Evolutionary conservation across 2,329 filamentous ascomycete genomes (phyloP), one percentile per base, ranked within the genome.

Genomic region (Xylaria sp.): DNA sequence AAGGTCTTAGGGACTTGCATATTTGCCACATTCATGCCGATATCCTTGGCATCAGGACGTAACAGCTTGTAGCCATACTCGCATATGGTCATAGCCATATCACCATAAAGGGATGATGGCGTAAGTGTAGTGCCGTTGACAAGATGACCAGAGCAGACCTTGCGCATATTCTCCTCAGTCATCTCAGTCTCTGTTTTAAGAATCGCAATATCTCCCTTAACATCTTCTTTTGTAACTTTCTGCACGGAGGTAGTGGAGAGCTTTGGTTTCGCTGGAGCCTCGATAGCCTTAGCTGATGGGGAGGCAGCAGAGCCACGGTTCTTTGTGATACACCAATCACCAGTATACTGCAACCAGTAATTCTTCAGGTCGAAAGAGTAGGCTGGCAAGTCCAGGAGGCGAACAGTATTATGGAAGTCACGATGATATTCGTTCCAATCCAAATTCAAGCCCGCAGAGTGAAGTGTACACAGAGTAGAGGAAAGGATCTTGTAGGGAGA

Each of bases 1-100:
- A 94, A 83, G 41, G 91, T 89, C 84, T 93, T 92, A 60, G 85
- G 85, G 1, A 92, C 90, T 77, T 91, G 88, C 83, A 94, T 89
- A 58, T 89, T 83, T 71, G 84, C 84, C 23, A 93, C 88, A 72
- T 93, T 91, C 73, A 89, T 82, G 25, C 88, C 88, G 23, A 90
- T 83, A 39, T 86, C 83, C 61, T 86, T 82, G 9, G 83, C 80
- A 23, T 86, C 85, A 2, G 90, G 89, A 8, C 85, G 85, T 33
- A 90, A 78, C 73, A 91, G 82, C 80, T 89, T 89, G 82, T 90
- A 91, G 33, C 90, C 86, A 75, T 93, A 92, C 76, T 91, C 87
- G 73, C 87, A 87, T 54, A 89, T 81, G 8, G 89, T 91, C 79
- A 85, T 80, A 51, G 82, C 82, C 83, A 85, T 85, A 69, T 85